Evolutionary conservation across 176 grass and related monocot genomes (phyloP), one percentile per base, ranked within the genome.

Genomic region (Cymbopogon citratus): DNA sequence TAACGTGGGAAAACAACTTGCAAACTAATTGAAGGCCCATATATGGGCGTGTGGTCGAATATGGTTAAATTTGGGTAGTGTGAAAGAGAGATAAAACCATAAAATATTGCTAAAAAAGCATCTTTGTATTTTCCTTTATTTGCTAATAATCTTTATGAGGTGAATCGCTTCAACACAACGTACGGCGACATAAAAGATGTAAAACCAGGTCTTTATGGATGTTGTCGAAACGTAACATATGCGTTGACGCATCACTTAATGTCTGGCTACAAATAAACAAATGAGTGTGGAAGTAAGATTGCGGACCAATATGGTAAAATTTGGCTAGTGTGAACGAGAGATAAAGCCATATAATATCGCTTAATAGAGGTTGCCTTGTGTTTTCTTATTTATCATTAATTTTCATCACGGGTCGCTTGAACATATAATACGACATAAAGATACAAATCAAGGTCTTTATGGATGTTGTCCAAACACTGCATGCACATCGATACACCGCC

Each of bases 291-390:
- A 54, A n/a, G 6, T 54, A 9, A 54, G 19, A n/a, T n/a, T n/a
- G 7, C 2, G 0, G 0, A n/a, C 0, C 2, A 52, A 19, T 19
- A 21, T 52, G 6, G 0, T n/a, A 54, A 54, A 21, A n/a, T 54
- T 21, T n/a, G 7, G 19, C 51, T 54, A 9, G 18, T 0, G 51
- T 9, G 2, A 9, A n/a, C n/a, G n/a, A n/a, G n/a, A n/a, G n/a
- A n/a, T n/a, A n/a, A n/a, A n/a, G n/a, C n/a, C n/a, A n/a, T n/a
- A n/a, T n/a, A n/a, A n/a, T n/a, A n/a, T n/a, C n/a, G n/a, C n/a
- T n/a, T n/a, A n/a, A n/a, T n/a, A n/a, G n/a, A n/a, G n/a, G n/a
- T n/a, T n/a, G n/a, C n/a, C n/a, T n/a, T n/a, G n/a, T n/a, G n/a
- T n/a, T n/a, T n/a, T n/a, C n/a, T n/a, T n/a, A n/a, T n/a, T n/a